Conservation (phyloP, 1,284 basidiomycete genomes). For the Cryptococcus sp. region DNA sequence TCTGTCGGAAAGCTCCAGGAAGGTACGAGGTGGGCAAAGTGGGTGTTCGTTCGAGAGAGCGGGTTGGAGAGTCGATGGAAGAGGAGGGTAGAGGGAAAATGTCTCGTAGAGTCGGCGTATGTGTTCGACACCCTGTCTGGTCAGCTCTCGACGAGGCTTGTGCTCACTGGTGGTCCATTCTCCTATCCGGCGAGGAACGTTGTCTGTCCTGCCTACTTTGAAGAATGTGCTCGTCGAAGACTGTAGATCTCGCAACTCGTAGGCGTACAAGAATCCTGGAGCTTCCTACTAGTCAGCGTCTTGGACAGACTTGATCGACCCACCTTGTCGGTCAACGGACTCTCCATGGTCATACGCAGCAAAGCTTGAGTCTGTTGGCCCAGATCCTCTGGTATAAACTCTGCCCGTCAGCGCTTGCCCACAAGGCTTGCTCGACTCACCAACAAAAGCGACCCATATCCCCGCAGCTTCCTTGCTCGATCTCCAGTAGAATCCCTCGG, state of each 20-base stretch:
- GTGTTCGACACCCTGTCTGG: constrained; percentile 1
- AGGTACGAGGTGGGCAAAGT: constrained; percentile 23
- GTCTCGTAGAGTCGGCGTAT: constrained; percentile 3
- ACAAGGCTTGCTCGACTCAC: too few relatives aligned
- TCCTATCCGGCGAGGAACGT: constrained; percentile 43
- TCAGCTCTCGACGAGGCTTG: too few relatives aligned
- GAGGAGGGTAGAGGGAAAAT: constrained; percentile 35
- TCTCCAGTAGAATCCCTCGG: constrained; percentile 41
- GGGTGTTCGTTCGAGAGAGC: neutral
- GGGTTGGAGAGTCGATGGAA: neutral
- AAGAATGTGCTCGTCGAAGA: constrained; percentile 29
- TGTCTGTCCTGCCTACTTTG: constrained; percentile 46
- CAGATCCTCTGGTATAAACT: constrained; percentile 38
- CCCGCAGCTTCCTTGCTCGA: constrained; percentile 15
- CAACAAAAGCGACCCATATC: constrained; percentile 39
- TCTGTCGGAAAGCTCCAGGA: constrained; percentile 28
- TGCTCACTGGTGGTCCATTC: constrained; percentile 43
- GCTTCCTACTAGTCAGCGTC: constrained; percentile 25
- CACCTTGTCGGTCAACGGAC: constrained; percentile 36
- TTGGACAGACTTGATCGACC: constrained; percentile 1
- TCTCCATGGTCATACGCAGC: constrained; percentile 46
- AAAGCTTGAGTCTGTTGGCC: constrained; percentile 44
- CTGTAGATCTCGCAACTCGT: constrained; percentile 41
- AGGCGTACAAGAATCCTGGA: constrained; percentile 44
- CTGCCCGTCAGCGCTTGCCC: constrained; percentile 10